Percentiles rank a stretch among this genome's conserved stretches.
These are phyloP conservation scores for Xerocomellus chrysenteron DNA, from an alignment of 768 basidiomycete species.

Conservation along the genomic window DNA sequence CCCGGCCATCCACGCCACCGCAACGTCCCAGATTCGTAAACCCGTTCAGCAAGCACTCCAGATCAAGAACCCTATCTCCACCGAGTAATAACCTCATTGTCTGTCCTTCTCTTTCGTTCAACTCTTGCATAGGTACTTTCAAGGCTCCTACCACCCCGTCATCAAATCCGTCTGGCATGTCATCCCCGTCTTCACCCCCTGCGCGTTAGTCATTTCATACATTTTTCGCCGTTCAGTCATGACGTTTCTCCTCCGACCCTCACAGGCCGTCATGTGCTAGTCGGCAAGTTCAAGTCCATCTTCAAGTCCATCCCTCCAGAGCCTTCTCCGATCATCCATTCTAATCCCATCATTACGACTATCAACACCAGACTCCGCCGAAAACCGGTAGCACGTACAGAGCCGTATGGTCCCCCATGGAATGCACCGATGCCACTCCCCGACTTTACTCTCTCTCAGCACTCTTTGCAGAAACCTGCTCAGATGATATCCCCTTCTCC, in stretches of 20 bases:
- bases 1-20: background rate
- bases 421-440: slow-evolving; percentile 31
- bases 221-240: background rate
- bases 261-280: slow-evolving; percentile 12
- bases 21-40: slow-evolving; percentile 16
- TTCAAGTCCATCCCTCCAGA: slow-evolving; percentile 16
- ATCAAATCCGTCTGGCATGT: background rate
- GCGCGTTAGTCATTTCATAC: background rate
- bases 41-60: slow-evolving; percentile 17
- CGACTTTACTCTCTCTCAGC: slow-evolving; percentile 1
- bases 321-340: background rate
- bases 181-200: background rate
- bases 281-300: slow-evolving; percentile 23
- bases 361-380: slow-evolving; percentile 17
- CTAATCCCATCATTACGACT: slow-evolving; percentile 13
- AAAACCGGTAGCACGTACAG: slow-evolving; percentile 34
- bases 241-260: background rate
- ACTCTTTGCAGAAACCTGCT: background rate
- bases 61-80: slow-evolving; percentile 16
- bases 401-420: slow-evolving; percentile 39
- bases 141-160: background rate
- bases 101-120: background rate
- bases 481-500: background rate
- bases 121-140: slow-evolving; percentile 1
- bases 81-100: slow-evolving; percentile 6